These are phyloP conservation scores for Fusarium citri DNA, from an alignment of 2,329 filamentous ascomycete genomes.

Conservation along the genomic window DNA sequence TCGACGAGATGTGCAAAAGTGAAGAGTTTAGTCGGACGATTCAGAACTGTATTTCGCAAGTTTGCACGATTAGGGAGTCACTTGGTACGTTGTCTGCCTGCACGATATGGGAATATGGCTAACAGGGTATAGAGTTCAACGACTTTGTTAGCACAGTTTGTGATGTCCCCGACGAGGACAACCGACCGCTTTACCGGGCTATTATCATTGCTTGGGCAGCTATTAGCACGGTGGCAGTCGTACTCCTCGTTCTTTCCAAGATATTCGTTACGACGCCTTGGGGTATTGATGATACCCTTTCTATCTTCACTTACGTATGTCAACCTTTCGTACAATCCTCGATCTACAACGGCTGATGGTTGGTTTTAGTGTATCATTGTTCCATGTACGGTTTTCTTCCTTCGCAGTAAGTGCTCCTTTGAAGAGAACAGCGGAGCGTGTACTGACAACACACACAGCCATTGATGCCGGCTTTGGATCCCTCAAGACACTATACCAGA, in stretches of 20 bases:
- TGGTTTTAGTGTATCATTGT: background rate
- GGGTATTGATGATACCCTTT: constrained; percentile 2
- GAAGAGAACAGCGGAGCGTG: rapidly evolving
- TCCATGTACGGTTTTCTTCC: background rate
- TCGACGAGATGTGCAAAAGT: background rate
- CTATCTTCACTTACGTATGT: background rate
- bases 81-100: background rate
- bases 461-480: background rate
- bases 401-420: background rate
- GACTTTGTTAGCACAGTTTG: background rate
- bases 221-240: rapidly evolving
- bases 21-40: background rate
- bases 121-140: background rate
- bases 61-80: background rate
- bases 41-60: background rate
- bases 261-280: background rate
- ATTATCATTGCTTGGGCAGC: background rate
- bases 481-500: background rate
- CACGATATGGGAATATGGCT: background rate
- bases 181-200: background rate
- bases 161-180: rapidly evolving
- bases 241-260: background rate
- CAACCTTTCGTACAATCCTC: background rate
- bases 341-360: rapidly evolving
- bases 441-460: background rate